phyloP scores from a whole-genome alignment of 192 early-diverging fungal species.

The Backusella tarrabulga region DNA sequence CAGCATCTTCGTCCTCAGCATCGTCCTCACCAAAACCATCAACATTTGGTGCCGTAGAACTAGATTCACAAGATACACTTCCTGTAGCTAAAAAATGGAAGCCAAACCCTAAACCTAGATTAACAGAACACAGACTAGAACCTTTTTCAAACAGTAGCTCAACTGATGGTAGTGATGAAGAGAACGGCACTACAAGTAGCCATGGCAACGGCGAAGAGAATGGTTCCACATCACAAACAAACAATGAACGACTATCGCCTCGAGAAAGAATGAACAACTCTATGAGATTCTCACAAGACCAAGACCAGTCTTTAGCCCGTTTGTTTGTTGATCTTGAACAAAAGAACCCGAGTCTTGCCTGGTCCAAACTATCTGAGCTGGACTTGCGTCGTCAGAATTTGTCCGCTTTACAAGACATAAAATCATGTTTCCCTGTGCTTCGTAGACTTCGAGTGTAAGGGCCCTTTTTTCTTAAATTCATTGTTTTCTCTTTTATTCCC shows the following conservation, averaged over 20 bases:
- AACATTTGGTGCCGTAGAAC: background rate
- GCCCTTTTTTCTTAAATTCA: background rate
- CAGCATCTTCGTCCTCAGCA: background rate
- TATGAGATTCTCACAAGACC: background rate
- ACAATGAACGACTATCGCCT: background rate
- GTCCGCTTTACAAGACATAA: background rate
- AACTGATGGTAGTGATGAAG: background rate
- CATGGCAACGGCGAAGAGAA: background rate
- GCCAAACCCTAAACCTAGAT: background rate
- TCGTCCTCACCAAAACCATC: background rate
- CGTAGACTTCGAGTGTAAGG: slow-evolving; percentile 4
- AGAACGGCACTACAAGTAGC: background rate
- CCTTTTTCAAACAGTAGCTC: background rate
- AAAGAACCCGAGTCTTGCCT: background rate
- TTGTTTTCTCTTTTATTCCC: background rate
- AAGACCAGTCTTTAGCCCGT: background rate
- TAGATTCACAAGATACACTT: background rate
- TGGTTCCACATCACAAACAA: background rate
- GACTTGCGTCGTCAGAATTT: background rate
- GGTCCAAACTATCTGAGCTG: background rate
- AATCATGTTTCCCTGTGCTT: slow-evolving; percentile 1
- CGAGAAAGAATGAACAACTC: background rate
- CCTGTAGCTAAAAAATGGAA: background rate
- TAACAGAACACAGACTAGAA: background rate
- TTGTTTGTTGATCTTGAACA: slow-evolving; percentile 1